Evolutionary conservation across 1,139 yeast genomes (phyloP).

Genomic region (Scheffersomyces titani): DNA sequence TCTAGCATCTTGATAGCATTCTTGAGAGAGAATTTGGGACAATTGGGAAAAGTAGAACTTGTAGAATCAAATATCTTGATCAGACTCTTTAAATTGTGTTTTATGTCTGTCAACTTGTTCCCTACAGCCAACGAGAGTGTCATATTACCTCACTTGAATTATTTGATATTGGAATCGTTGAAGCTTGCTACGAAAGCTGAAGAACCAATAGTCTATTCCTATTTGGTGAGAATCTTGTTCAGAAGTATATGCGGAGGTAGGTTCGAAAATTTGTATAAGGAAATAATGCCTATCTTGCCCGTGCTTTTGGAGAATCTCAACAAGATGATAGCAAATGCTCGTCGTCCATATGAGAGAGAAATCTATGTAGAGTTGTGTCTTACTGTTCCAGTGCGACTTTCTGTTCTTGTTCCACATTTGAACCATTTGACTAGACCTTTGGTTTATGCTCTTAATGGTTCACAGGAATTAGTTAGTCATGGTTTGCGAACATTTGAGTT

Average conservation of each 20-base stretch:
- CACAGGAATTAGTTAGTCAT: conserved; percentile 89
- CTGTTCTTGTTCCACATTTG: conserved; percentile 91
- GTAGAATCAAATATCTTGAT: conserved; percentile 80
- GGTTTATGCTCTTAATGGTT: conserved; percentile 86
- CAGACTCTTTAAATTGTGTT: conserved; percentile 84
- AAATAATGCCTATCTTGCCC: conserved; percentile 87
- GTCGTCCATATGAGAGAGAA: conserved; percentile 89
- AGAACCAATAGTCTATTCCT: conserved; percentile 89
- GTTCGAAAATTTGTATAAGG: conserved; percentile 88
- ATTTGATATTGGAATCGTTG: conserved; percentile 77
- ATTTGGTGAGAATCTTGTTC: conserved; percentile 83
- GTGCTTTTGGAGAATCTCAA: conserved; percentile 83
- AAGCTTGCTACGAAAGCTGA: conserved; percentile 83
- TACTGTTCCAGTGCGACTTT: conserved; percentile 91
- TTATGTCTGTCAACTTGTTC: conserved; percentile 92
- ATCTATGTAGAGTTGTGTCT: conserved; percentile 91
- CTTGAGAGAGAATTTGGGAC: conserved; percentile 69
- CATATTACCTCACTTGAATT: conserved; percentile 81
- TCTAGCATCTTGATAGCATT: conserved; percentile 84
- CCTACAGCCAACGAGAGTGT: conserved; percentile 88
- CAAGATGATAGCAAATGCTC: conserved; percentile 76
- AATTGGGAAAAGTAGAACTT: conserved; percentile 78
- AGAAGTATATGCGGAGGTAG: conserved; percentile 96
- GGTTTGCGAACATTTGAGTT: conserved; percentile 91
- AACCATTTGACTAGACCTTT: conserved; percentile 87